A percentile compares a stretch with the other conserved stretches of the same genome.
These are phyloP conservation scores for Parachlorella kessleri DNA, from an alignment of 139 green algal genomes.

Conservation along the genomic window DNA sequence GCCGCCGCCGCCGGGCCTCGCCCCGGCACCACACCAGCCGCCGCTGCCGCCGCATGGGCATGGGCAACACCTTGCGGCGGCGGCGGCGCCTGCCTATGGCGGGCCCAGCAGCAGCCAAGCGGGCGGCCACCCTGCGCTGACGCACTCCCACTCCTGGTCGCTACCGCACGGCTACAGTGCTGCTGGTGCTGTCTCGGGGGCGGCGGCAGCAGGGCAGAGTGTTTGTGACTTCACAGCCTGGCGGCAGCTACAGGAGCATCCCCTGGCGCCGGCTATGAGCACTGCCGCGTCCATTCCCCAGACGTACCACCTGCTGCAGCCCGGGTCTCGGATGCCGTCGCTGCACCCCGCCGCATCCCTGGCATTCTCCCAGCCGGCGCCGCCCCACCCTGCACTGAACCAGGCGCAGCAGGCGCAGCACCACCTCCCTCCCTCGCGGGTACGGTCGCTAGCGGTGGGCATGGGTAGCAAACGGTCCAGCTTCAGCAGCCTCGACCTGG, in stretches of 20 bases:
- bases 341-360: neutral
- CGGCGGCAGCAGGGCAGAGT: too few relatives aligned
- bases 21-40: neutral
- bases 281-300: too few relatives aligned
- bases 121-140: neutral
- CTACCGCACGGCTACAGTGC: neutral
- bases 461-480: too few relatives aligned
- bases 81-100: too few relatives aligned
- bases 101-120: neutral
- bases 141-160: neutral
- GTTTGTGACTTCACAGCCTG: too few relatives aligned
- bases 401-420: neutral
- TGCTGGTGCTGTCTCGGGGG: too few relatives aligned
- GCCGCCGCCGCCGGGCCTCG: conserved; percentile 1
- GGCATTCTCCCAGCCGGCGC: too few relatives aligned
- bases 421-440: too few relatives aligned
- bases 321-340: neutral
- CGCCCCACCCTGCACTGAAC: conserved; percentile 5
- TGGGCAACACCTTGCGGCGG: neutral
- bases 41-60: neutral
- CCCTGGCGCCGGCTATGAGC: too few relatives aligned
- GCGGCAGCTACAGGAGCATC: too few relatives aligned
- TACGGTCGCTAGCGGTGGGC: too few relatives aligned
- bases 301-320: neutral
- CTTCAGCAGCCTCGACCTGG: too few relatives aligned